Base-by-base conservation (phyloP, 208 protist species). In the Leishmania tropica region DNA sequence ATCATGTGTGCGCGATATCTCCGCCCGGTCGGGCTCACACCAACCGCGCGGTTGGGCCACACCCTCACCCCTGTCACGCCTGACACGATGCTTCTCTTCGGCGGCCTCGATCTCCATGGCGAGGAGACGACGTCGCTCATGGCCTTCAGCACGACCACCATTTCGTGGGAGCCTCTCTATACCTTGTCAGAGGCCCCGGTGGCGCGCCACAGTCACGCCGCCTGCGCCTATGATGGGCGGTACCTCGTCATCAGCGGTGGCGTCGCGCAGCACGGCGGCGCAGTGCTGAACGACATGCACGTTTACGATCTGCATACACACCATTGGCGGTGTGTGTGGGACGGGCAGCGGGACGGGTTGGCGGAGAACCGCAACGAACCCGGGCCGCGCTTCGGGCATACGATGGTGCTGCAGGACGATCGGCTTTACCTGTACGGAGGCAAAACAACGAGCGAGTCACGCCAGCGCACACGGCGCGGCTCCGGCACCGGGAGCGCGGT, bases 1-100 rank as follows among this genome's bases (percentile, higher is more conserved):
- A 81, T 97, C 62, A 95, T 97, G 93, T 95, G 92, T 76, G 92
- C 93, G 8, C 87, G 92, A 35, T 94, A 95, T 74, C 87, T 97
- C 35, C 86, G 85, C 58, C 89, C 90, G 4, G 85, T 83, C 1
- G 93, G 93, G 35, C 81, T 97, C 47, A 88, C 83, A 6, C 93
- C 93, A 28, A 78, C 83, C 0, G 85, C 85, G 0, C 87, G 90
- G 42, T 97, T 91, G 92, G 93, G 93, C 47, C 92, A 95, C 86
- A 93, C 92, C 2, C 81, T 97, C 24, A 95, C 93, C 0, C 76
- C 90, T 24, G 85, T 97, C 37, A 83, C 60, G 28, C 71, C 79
- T 1, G 78, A 89, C 6, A 84, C 85, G 56, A 82, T 97, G 31
- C 78, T 92, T 28, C 71, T 94, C 28, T 97, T 95, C 80, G 92